These are phyloP conservation scores for Rickenella mellea DNA, from an alignment of 768 basidiomycete species.

Conservation along the genomic window DNA sequence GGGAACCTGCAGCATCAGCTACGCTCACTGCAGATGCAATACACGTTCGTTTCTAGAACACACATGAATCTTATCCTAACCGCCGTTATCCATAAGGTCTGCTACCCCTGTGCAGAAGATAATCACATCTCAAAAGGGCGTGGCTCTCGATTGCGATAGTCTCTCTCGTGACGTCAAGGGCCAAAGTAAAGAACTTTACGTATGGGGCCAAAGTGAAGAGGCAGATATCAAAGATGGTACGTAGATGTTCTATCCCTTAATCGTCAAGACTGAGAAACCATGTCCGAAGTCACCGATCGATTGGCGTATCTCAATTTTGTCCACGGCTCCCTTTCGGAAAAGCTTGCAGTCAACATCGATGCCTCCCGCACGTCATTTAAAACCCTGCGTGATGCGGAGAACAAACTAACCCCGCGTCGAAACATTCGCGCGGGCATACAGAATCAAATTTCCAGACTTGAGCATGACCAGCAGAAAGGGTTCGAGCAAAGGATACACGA, in stretches of 20 bases:
- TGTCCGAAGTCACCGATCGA: slow-evolving; percentile 60
- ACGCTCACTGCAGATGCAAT: slow-evolving; percentile 65
- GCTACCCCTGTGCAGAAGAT: slow-evolving; percentile 67
- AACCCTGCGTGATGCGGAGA: slow-evolving; percentile 63
- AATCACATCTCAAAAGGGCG: slow-evolving; percentile 69
- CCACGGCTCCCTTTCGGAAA: slow-evolving; percentile 53
- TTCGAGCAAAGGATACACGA: slow-evolving; percentile 62
- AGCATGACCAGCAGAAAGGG: slow-evolving; percentile 56
- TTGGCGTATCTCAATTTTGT: slow-evolving; percentile 77
- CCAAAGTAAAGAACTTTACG: slow-evolving; percentile 78
- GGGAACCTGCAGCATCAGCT: slow-evolving; percentile 65
- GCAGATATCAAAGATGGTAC: slow-evolving; percentile 71
- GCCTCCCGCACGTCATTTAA: slow-evolving; percentile 59
- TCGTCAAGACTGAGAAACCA: neutral
- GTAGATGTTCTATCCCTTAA: slow-evolving; percentile 8
- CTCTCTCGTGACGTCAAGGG: slow-evolving; percentile 56
- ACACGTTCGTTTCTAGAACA: slow-evolving; percentile 54
- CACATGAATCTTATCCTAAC: too few species aligned
- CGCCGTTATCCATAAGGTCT: slow-evolving; percentile 29
- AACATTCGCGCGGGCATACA: slow-evolving; percentile 49
- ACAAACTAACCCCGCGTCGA: slow-evolving; percentile 47
- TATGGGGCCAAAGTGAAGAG: slow-evolving; percentile 68
- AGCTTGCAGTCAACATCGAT: slow-evolving; percentile 55
- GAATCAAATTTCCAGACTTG: slow-evolving; percentile 52
- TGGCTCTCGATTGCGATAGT: slow-evolving; percentile 66